Percentiles rank a stretch among this genome's conserved stretches.
Evolutionary conservation across 768 basidiomycete genomes (phyloP).

Genomic region (Hortiboletus campestris): DNA sequence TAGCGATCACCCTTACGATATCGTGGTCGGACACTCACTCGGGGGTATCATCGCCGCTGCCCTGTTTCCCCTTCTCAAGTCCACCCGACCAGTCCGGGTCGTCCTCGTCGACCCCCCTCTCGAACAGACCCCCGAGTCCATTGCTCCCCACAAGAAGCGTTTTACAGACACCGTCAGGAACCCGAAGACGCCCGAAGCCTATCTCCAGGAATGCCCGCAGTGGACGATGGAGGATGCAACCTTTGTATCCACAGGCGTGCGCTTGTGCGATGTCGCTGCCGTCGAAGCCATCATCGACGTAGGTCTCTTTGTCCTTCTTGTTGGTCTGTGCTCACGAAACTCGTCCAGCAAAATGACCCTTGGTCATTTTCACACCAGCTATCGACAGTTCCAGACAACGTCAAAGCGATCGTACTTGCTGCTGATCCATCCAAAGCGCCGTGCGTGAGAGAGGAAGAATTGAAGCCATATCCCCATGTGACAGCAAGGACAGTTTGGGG

Average conservation of each 20-base stretch:
- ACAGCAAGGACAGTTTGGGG: conserved; percentile 1
- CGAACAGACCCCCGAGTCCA: not conserved
- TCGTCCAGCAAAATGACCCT: conserved; percentile 19
- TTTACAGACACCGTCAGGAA: not conserved
- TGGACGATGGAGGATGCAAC: conserved; percentile 5
- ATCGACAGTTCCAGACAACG: not conserved
- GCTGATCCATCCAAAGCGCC: conserved; percentile 10
- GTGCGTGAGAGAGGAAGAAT: not conserved
- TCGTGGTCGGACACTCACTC: conserved; percentile 23
- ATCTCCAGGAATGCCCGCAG: not conserved
- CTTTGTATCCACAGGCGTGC: not conserved
- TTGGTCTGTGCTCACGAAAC: not conserved
- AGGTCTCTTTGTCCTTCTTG: not conserved
- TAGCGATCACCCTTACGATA: not conserved
- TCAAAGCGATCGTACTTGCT: not conserved
- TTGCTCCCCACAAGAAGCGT: not conserved
- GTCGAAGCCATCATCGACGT: conserved; percentile 16
- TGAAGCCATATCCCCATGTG: conserved; percentile 8
- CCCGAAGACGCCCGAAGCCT: not conserved
- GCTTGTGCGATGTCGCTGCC: conserved; percentile 6
- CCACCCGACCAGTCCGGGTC: not conserved
- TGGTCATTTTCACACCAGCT: conserved; percentile 21
- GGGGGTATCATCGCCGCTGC: conserved; percentile 15
- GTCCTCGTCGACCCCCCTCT: conserved; percentile 21
- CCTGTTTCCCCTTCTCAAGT: conserved; percentile 16